phyloP scores from a whole-genome alignment of 2,329 filamentous ascomycete genomes.

The Grosmannia serpens region DNA sequence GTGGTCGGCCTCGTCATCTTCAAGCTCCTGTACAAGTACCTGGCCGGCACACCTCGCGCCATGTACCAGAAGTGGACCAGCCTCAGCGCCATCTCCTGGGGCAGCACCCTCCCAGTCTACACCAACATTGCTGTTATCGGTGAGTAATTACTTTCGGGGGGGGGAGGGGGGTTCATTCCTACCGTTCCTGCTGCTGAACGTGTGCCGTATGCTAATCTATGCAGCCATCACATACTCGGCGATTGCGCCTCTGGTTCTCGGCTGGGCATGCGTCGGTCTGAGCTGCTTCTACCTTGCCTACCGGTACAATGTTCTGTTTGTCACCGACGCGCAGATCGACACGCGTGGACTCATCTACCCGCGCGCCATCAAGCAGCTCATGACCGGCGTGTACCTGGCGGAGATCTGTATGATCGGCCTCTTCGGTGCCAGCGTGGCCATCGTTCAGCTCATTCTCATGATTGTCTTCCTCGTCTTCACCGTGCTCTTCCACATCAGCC shows the following conservation, averaged over 20 bases:
- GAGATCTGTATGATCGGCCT: constrained; percentile 74
- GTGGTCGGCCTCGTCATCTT: constrained; percentile 59
- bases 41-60: constrained; percentile 68
- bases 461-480: constrained; percentile 65
- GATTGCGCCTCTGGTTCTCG: constrained; percentile 75
- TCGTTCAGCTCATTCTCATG: constrained; percentile 65
- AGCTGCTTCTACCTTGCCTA: constrained; percentile 75
- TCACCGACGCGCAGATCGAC: constrained; percentile 68
- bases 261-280: constrained; percentile 69
- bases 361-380: constrained; percentile 76
- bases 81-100: constrained; percentile 68
- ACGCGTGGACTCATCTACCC: constrained; percentile 89
- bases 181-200: too few species aligned
- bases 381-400: constrained; percentile 70
- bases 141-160: too few species aligned
- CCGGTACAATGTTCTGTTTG: constrained; percentile 78
- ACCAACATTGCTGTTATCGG: constrained; percentile 72
- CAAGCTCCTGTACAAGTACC: constrained; percentile 59
- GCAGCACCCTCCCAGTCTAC: constrained; percentile 69
- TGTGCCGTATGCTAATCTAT: constrained; percentile 11
- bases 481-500: constrained; percentile 60
- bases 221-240: constrained; percentile 65
- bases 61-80: constrained; percentile 69
- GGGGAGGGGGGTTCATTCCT: too few species aligned
- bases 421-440: constrained; percentile 55